Evolutionary conservation across 2,329 filamentous ascomycete species (phyloP), one percentile per base, ranked within the genome.

Genomic region (Alternaria sp.): DNA sequence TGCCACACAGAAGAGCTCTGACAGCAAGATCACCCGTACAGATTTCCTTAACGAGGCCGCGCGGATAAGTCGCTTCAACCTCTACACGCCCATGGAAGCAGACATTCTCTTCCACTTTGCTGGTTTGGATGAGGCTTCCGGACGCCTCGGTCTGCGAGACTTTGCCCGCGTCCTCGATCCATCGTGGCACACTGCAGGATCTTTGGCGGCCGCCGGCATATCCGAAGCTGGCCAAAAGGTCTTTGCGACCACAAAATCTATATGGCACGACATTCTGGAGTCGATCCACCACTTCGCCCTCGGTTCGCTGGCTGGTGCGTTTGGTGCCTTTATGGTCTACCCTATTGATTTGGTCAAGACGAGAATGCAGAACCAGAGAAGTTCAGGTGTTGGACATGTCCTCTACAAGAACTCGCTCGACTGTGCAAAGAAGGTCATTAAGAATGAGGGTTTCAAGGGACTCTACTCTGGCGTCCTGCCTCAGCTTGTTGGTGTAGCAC

Each of bases 71-170:
- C 90, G 95, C 65, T 99, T 97, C 84, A 96, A 94, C 12, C 87
- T 96, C 36, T 97, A 98, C 81, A 98, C 95, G 0, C 95, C 95
- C 12, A 97, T 98, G 93, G 95, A 99, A 81, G 94, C 94, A 41
- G 95, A 99, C 76, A 97, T 99, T 65, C 87, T 99, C 41, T 99
- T 99, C 85, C 95, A 98, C 82, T 99, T 99, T 79, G 95, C 95
- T 62, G 92, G 94, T 64, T 85, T 98, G 56, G 93, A 97, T 76
- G 90, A 95, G 72, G 91, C 93, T 3, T 94, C 93, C 1, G 95
- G 94, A 20, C 87, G 93, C 51, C 87, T 99, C 1, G 88, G 91
- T 32, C 84, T 97, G 45, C 82, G 83, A 62, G 94, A 98, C 81
- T 99, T 99, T 76, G 89, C 92, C 71, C 97, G 97, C 81, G 95